These are phyloP conservation scores for Trichoderma lentiforme DNA, from an alignment of 2,329 filamentous ascomycete species.

Conservation along the genomic window DNA sequence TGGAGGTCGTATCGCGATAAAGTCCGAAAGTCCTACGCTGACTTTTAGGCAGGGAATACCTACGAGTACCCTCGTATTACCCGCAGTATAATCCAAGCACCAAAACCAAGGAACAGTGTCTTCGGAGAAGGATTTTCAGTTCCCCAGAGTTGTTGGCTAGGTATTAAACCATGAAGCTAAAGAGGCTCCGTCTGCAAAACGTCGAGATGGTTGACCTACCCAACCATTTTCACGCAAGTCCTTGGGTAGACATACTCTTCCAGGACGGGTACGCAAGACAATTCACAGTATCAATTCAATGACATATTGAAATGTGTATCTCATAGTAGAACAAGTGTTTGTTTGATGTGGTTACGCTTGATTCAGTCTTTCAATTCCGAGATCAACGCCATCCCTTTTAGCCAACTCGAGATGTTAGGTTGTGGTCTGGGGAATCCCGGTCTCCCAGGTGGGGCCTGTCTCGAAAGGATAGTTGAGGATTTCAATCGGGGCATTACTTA, in stretches of 20 bases:
- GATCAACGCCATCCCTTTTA: not conserved
- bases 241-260: not conserved
- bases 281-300: not conserved
- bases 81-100: too few relatives aligned
- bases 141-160: too few relatives aligned
- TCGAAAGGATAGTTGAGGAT: not conserved
- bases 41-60: too few relatives aligned
- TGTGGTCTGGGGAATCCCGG: constrained; percentile 7
- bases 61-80: too few relatives aligned
- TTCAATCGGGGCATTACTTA: not conserved
- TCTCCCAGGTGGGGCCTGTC: not conserved
- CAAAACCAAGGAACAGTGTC: too few relatives aligned
- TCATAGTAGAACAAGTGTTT: too few relatives aligned
- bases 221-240: not conserved
- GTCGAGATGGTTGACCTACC: too few relatives aligned
- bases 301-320: not conserved
- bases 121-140: too few relatives aligned
- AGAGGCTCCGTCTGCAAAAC: too few relatives aligned
- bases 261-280: not conserved
- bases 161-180: too few relatives aligned
- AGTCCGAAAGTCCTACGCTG: too few relatives aligned
- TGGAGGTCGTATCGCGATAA: not conserved
- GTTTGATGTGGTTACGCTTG: not conserved
- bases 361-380: not conserved
- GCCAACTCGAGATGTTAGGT: not conserved